phyloP scores from a whole-genome alignment of 2,329 filamentous ascomycete species.

The Venturia effusa region DNA sequence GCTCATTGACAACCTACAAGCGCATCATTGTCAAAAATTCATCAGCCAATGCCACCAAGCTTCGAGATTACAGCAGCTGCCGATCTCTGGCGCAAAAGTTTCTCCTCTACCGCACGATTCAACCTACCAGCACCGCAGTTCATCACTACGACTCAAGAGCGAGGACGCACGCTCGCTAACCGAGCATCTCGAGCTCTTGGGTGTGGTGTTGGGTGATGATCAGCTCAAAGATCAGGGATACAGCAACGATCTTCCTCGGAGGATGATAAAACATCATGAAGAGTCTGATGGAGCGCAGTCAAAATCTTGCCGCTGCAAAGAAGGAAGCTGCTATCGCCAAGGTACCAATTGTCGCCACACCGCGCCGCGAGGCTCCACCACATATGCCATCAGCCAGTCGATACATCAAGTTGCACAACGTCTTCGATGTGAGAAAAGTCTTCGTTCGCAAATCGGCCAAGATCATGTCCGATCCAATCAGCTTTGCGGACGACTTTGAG shows the following conservation, averaged over 20 bases:
- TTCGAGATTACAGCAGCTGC: not conserved
- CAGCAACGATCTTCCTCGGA: too few relatives aligned
- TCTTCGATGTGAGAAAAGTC: slow-evolving; percentile 54
- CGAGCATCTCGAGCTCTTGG: not conserved
- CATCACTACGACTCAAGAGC: not conserved
- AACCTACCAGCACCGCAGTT: not conserved
- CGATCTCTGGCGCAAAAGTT: not conserved
- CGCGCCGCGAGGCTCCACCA: slow-evolving; percentile 48
- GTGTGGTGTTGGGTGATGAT: not conserved
- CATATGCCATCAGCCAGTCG: slow-evolving; percentile 87
- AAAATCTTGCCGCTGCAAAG: slow-evolving; percentile 38
- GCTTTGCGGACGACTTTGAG: not conserved
- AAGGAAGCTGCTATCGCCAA: slow-evolving; percentile 65
- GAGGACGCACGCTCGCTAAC: not conserved
- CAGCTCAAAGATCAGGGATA: not conserved
- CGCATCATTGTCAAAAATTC: slow-evolving; percentile 95
- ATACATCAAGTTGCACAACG: slow-evolving; percentile 89
- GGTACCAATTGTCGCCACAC: slow-evolving; percentile 35
- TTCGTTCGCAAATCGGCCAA: too few relatives aligned
- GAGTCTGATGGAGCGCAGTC: too few relatives aligned
- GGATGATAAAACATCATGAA: too few relatives aligned
- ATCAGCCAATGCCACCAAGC: slow-evolving; percentile 63
- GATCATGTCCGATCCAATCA: not conserved
- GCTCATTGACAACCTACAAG: slow-evolving; percentile 86
- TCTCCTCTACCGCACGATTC: not conserved